These are phyloP conservation scores for Mrakia hoshinonis DNA, from an alignment of 768 basidiomycete species.

Conservation along the genomic window DNA sequence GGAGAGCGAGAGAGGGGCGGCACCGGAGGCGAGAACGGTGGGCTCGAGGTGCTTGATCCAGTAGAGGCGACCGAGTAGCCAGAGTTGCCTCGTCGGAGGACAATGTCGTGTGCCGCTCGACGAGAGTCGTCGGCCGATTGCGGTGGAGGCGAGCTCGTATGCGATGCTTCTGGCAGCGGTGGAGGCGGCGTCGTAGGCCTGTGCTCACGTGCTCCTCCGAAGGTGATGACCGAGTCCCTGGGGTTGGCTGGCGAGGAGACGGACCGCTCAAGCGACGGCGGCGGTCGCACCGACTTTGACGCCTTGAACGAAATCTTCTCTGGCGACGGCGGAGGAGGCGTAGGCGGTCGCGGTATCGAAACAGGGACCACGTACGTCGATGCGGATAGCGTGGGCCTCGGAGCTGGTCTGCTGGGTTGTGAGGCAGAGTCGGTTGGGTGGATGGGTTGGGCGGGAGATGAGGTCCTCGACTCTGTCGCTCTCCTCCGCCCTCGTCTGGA, in stretches of 20 bases:
- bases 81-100: background rate
- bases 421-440: background rate
- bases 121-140: background rate
- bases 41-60: background rate
- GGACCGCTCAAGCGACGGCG: background rate
- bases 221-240: background rate
- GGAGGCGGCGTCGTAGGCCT: background rate
- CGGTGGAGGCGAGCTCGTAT: background rate
- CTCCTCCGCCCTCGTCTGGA: conserved; percentile 1
- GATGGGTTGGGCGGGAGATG: background rate
- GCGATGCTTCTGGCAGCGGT: background rate
- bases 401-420: background rate
- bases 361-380: background rate
- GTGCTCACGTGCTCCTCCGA: background rate
- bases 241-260: background rate
- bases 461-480: background rate
- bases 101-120: background rate
- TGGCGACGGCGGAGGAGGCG: background rate
- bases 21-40: background rate
- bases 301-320: background rate
- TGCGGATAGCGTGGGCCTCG: background rate
- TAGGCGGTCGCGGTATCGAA: conserved; percentile 9
- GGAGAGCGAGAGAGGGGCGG: background rate
- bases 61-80: background rate
- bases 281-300: background rate